Base-by-base conservation (phyloP, 2,329 filamentous ascomycete species). In the Ambrosiella xylebori region DNA sequence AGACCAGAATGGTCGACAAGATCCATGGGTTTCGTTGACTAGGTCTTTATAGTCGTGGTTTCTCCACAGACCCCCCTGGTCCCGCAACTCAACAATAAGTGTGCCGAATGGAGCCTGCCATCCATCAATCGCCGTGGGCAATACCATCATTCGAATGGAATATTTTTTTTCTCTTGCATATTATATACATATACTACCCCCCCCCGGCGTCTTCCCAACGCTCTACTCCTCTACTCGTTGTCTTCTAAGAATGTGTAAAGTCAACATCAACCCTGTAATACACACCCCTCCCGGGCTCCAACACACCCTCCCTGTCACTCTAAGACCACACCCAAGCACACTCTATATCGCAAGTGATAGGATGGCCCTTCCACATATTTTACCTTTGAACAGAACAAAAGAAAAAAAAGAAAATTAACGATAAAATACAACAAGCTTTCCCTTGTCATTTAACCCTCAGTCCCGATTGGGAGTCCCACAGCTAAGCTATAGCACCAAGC, bases 371-470 rank as follows among this genome's bases (percentile, higher is more conserved):
- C 45, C 45, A 49, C 6, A 9, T 49, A 2, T 19, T 9, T 19
- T 15, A 47, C 44, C 19, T 17, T 47, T 8, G 44, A 47, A 47
- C 8, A 53, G 12, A 38, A 36, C 12, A 27, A 15, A 27, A 52
- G 36, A 52, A 52, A 52, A 50, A 50, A 38, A 9, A 11, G 17
- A 8, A 54, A 37, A 54, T 15, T 15, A 54, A 54, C 27, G n/a
- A 37, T 39, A 54, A 38, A 37, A 54, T n/a, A 40, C n/a, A 15
- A 7, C 52, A 54, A 54, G 52, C 36, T 54, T 54, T 54, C 52
- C 52, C 52, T 54, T 13, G 52, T 54, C 37, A 36, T 36, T 17
- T 12, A 36, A 37, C n/a, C 38, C 52, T n/a, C 36, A 17, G 27
- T n/a, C 52, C 37, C 36, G 12, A 54, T 54, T 54, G n/a, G 52